Conservation (phyloP, 78 protist genomes). For the Guillardia theta region DNA sequence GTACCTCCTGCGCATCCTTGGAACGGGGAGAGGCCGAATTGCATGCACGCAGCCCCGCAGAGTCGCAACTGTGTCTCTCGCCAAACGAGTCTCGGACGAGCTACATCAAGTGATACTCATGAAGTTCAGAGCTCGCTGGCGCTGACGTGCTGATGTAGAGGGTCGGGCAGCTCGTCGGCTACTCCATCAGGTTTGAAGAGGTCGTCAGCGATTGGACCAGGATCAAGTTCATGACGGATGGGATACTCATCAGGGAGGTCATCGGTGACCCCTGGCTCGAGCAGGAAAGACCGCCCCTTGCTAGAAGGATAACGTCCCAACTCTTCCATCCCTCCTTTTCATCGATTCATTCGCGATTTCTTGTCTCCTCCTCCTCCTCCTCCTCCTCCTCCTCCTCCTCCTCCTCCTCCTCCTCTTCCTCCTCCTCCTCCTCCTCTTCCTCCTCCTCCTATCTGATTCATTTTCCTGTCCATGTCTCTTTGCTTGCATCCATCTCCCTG, state of each 20-base stretch:
- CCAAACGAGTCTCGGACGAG: too few species aligned
- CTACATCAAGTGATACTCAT: too few species aligned
- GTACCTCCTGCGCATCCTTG: constrained; percentile 52
- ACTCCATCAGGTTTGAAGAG: not conserved
- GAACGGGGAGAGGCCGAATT: not conserved
- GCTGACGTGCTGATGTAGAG: not conserved
- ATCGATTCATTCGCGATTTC: too few species aligned
- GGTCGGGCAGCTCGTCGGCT: not conserved
- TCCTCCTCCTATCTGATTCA: too few species aligned
- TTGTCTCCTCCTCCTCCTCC: too few species aligned
- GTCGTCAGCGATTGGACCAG: not conserved
- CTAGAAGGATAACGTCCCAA: too few species aligned
- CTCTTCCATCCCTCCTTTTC: too few species aligned
- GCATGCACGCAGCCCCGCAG: not conserved
- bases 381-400: too few species aligned
- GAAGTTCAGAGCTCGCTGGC: not conserved
- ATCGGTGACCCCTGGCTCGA: constrained; percentile 74
- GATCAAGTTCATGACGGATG: constrained; percentile 2
- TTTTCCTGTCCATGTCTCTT: too few species aligned
- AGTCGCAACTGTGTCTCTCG: not conserved
- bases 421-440: too few species aligned
- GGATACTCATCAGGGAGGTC: constrained; percentile 81
- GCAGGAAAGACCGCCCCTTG: constrained; percentile 63
- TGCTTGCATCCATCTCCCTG: too few species aligned
- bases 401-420: too few species aligned